Conservation (phyloP, 1,284 basidiomycete species). For the Ceratobasidium theobromae region DNA sequence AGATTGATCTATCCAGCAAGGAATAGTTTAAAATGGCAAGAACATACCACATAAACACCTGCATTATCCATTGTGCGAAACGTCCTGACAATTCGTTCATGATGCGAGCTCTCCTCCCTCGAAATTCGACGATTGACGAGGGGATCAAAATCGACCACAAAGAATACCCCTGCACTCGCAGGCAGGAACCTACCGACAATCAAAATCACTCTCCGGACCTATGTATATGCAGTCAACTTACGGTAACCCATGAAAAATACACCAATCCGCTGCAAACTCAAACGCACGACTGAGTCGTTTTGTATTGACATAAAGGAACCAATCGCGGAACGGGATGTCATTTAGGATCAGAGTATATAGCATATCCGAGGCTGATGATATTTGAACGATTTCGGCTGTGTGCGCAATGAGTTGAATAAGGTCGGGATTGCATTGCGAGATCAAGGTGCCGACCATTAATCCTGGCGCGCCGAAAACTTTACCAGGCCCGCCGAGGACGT, state of each 20-base stretch:
- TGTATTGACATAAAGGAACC: conserved; percentile 18
- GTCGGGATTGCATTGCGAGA: conserved; percentile 33
- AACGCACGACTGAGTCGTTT: conserved; percentile 1
- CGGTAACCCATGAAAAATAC: conserved; percentile 19
- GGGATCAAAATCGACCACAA: conserved; percentile 14
- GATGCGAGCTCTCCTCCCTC: neutral
- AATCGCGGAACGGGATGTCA: conserved; percentile 12
- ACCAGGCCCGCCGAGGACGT: conserved; percentile 28
- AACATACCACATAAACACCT: conserved; percentile 20
- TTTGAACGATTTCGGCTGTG: conserved; percentile 5
- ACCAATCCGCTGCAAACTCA: conserved; percentile 23
- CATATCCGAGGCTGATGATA: conserved; percentile 3
- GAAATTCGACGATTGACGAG: neutral
- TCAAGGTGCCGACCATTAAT: conserved; percentile 27
- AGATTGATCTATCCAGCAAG: too few species aligned
- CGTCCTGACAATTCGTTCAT: neutral
- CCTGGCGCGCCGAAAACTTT: conserved; percentile 34
- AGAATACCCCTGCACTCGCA: conserved; percentile 24
- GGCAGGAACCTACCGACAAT: conserved; percentile 9
- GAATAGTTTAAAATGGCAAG: too few species aligned
- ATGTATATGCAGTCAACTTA: neutral
- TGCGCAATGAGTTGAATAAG: conserved; percentile 14
- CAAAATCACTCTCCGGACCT: neutral
- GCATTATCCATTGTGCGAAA: conserved; percentile 13
- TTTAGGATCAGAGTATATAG: conserved; percentile 4